A percentile compares a stretch with the other conserved stretches of the same genome.
Evolutionary conservation across 2,329 filamentous ascomycete genomes (phyloP).

Genomic region (Exophiala sp.): DNA sequence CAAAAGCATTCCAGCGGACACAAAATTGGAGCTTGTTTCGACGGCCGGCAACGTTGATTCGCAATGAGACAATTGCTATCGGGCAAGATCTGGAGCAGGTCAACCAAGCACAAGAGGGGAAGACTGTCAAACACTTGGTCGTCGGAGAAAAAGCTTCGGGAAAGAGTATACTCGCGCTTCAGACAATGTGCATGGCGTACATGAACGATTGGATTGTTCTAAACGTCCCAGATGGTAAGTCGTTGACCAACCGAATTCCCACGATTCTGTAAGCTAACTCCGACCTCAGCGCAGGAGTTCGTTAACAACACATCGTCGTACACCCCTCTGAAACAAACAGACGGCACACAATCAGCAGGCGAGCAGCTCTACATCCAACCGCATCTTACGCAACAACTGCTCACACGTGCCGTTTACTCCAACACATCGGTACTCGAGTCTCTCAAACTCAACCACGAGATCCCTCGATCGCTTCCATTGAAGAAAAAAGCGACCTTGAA

Average conservation of each 20-base stretch:
- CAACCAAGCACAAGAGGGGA: constrained; percentile 37
- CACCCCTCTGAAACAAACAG: constrained; percentile 54
- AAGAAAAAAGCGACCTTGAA: constrained; percentile 59
- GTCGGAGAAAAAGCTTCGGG: constrained; percentile 72
- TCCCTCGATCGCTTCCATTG: constrained; percentile 57
- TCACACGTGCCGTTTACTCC: constrained; percentile 68
- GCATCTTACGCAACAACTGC: constrained; percentile 68
- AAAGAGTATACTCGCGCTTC: constrained; percentile 82
- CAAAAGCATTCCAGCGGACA: constrained; percentile 84
- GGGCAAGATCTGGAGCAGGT: constrained; percentile 60
- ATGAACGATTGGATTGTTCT: constrained; percentile 85
- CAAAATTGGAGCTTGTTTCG: constrained; percentile 88
- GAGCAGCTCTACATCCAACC: constrained; percentile 70
- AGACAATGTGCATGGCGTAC: constrained; percentile 77
- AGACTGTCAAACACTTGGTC: constrained; percentile 58
- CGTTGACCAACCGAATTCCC: constrained; percentile 19
- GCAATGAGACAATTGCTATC: constrained; percentile 72
- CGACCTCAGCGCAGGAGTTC: constrained; percentile 67
- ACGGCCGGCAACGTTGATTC: constrained; percentile 72
- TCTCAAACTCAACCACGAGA: constrained; percentile 50
- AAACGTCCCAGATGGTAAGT: constrained; percentile 79
- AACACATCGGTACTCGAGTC: constrained; percentile 63
- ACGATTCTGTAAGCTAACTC: neutral
- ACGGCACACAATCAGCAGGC: constrained; percentile 2
- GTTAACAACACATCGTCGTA: constrained; percentile 80